Conservation (phyloP, 345 rosid species). For the Sonneratia alba region DNA sequence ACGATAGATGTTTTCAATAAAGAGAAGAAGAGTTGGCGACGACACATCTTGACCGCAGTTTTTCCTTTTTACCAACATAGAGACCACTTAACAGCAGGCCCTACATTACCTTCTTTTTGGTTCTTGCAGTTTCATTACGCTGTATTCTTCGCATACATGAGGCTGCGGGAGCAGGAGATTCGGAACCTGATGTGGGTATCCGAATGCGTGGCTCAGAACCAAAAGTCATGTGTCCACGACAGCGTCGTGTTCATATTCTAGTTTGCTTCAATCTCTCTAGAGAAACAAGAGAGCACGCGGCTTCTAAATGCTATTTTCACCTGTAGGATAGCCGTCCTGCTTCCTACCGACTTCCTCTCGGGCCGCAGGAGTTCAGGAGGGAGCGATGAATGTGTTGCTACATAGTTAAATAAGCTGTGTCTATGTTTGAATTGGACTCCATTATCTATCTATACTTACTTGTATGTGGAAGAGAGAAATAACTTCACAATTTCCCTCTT, state of each 20-base stretch:
- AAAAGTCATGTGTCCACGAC: slow-evolving; percentile 96
- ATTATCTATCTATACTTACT: too few species aligned
- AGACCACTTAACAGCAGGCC: not conserved
- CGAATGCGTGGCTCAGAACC: slow-evolving; percentile 97
- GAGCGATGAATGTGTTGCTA: too few species aligned
- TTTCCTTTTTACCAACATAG: not conserved
- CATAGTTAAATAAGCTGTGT: too few species aligned
- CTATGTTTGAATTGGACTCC: too few species aligned
- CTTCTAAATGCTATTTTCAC: not conserved
- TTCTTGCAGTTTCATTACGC: slow-evolving; percentile 78
- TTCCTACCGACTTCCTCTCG: too few species aligned
- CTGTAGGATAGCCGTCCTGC: not conserved
- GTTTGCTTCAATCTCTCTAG: not conserved
- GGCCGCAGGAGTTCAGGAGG: too few species aligned
- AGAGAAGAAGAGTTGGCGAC: too few species aligned
- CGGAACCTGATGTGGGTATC: slow-evolving; percentile 99
- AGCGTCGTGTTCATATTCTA: slow-evolving; percentile 92
- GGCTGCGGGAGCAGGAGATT: slow-evolving; percentile 97
- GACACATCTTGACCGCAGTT: too few species aligned
- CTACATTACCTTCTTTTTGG: not conserved
- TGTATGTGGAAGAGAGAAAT: too few species aligned
- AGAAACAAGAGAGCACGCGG: not conserved
- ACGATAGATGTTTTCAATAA: too few species aligned
- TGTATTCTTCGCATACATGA: slow-evolving; percentile 92
- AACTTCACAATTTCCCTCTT: too few species aligned